phyloP scores from a whole-genome alignment of 805 yeast genomes.

The Candida sakaeoensis region DNA sequence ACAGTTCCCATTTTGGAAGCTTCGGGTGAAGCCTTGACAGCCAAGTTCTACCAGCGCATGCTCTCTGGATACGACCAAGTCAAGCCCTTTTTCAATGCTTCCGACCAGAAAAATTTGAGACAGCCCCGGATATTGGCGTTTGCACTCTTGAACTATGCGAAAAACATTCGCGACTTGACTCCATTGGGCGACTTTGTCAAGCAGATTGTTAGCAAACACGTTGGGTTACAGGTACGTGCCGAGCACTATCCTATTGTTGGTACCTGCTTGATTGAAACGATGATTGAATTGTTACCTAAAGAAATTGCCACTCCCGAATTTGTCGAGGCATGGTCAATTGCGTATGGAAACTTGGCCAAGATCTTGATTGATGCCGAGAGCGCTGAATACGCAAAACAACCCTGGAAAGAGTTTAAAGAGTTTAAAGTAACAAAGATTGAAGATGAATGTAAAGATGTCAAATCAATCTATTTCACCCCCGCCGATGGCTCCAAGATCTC shows the following conservation, averaged over 20 bases:
- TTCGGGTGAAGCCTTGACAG: constrained; percentile 53
- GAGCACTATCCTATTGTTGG: constrained; percentile 71
- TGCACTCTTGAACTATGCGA: constrained; percentile 59
- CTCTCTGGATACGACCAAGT: constrained; percentile 50
- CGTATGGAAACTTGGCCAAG: constrained; percentile 62
- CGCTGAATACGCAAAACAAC: constrained; percentile 36
- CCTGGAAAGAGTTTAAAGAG: constrained; percentile 58
- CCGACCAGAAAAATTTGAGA: constrained; percentile 49
- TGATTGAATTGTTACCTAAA: constrained; percentile 52
- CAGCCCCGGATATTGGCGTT: constrained; percentile 67
- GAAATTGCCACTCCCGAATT: constrained; percentile 57
- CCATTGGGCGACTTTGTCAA: constrained; percentile 52
- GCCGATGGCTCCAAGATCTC: constrained; percentile 29
- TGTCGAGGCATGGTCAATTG: constrained; percentile 60
- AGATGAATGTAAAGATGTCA: constrained; percentile 45
- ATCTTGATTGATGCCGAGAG: constrained; percentile 55
- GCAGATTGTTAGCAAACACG: constrained; percentile 63
- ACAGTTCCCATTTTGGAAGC: constrained; percentile 55
- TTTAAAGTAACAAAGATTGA: constrained; percentile 43
- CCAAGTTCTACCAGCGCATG: constrained; percentile 54
- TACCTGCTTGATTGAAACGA: constrained; percentile 48
- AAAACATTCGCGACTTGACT: constrained; percentile 55
- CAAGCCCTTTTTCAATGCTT: constrained; percentile 55
- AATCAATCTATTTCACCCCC: constrained; percentile 50
- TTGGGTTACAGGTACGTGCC: constrained; percentile 57